These are phyloP conservation scores for Ministeria vibrans DNA, from an alignment of 78 protist genomes.

Conservation along the genomic window DNA sequence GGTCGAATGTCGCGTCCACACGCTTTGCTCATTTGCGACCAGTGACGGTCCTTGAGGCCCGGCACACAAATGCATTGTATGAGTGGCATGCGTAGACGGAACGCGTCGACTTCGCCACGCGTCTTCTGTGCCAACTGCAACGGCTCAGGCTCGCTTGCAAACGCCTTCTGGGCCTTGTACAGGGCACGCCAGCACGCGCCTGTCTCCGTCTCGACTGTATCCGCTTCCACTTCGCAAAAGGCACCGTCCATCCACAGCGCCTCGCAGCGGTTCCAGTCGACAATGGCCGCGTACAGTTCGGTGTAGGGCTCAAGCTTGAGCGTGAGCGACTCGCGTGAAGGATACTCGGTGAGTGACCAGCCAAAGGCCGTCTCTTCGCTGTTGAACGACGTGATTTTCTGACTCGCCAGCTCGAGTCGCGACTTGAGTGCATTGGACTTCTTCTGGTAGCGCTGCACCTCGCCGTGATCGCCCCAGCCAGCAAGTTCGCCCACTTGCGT, in stretches of 20 bases:
- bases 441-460: neutral
- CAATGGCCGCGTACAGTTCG: neutral
- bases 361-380: constrained; percentile 9
- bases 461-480: neutral
- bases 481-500: neutral
- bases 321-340: neutral
- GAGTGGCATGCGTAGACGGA: constrained; percentile 60
- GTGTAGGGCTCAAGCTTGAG: neutral
- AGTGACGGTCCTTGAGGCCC: constrained; percentile 82
- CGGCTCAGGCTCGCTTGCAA: neutral
- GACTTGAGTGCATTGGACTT: neutral
- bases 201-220: neutral
- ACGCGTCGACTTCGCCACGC: constrained; percentile 31
- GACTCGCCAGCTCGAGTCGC: neutral
- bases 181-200: neutral
- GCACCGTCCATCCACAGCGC: neutral
- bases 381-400: neutral
- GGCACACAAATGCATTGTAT: constrained; percentile 67
- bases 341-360: neutral
- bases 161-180: constrained; percentile 9
- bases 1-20: constrained; percentile 36
- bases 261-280: neutral
- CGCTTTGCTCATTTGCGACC: constrained; percentile 44
- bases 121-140: neutral
- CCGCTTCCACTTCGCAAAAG: neutral